phyloP scores from a whole-genome alignment of 768 basidiomycete species.

The Termitomyces heimii region DNA sequence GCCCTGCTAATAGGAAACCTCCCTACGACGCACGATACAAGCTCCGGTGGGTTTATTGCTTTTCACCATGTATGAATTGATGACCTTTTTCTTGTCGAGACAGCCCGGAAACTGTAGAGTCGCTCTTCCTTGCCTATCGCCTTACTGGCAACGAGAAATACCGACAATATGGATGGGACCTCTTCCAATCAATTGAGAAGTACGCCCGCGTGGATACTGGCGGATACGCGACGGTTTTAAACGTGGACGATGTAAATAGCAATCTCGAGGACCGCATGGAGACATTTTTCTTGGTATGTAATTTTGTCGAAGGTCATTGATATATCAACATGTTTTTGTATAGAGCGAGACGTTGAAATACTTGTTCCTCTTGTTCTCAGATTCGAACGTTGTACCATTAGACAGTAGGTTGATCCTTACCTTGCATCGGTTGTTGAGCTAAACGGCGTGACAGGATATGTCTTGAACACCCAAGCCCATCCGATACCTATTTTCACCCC shows the following conservation, averaged over 20 bases:
- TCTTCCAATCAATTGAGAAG: constrained; percentile 86
- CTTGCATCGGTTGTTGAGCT: not conserved
- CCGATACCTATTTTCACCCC: constrained; percentile 31
- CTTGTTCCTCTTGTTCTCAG: constrained; percentile 84
- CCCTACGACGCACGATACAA: constrained; percentile 91
- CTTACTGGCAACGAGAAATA: constrained; percentile 81
- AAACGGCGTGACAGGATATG: constrained; percentile 48
- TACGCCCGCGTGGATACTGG: constrained; percentile 74
- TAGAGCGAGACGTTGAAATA: constrained; percentile 93
- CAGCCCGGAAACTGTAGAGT: constrained; percentile 8
- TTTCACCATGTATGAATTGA: not conserved
- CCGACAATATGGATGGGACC: constrained; percentile 81
- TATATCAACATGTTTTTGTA: not conserved
- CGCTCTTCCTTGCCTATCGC: constrained; percentile 82
- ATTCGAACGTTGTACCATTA: constrained; percentile 65
- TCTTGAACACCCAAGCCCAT: constrained; percentile 84
- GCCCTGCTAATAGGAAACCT: constrained; percentile 25
- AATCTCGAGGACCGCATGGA: constrained; percentile 88
- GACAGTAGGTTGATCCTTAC: constrained; percentile 46
- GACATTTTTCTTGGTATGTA: constrained; percentile 80
- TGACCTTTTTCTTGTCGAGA: not conserved
- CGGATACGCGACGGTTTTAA: constrained; percentile 80
- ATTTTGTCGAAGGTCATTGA: not conserved
- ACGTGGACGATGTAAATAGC: constrained; percentile 74
- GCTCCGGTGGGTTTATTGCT: constrained; percentile 47